phyloP scores from a whole-genome alignment of 2,329 filamentous ascomycete species.

The Microdochium trichocladiopsis region DNA sequence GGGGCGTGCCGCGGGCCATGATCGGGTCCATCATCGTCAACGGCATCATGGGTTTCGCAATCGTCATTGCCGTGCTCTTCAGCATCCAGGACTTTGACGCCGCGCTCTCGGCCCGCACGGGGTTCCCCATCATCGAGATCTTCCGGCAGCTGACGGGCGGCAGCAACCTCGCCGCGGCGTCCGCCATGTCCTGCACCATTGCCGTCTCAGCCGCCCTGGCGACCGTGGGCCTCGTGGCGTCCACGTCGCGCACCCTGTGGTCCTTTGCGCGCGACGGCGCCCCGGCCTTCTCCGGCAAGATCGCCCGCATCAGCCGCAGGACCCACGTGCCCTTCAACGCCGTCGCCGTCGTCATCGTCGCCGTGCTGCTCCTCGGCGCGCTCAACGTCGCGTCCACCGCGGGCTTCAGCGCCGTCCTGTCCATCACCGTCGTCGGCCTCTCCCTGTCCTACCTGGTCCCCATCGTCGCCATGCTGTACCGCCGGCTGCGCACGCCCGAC shows the following conservation, averaged over 20 bases:
- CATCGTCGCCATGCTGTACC: constrained; percentile 34
- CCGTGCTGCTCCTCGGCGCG: constrained; percentile 29
- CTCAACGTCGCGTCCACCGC: constrained; percentile 34
- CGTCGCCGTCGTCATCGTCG: constrained; percentile 21
- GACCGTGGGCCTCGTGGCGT: constrained; percentile 4
- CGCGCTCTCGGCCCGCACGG: constrained; percentile 10
- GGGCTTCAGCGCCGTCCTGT: constrained; percentile 34
- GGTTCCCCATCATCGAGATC: constrained; percentile 22
- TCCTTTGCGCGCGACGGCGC: constrained; percentile 36
- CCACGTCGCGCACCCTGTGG: constrained; percentile 17
- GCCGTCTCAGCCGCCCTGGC: not conserved
- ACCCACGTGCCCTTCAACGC: constrained; percentile 30
- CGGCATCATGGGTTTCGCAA: constrained; percentile 29
- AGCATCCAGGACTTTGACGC: not conserved
- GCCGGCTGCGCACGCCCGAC: constrained; percentile 25
- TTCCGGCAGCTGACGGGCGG: constrained; percentile 20
- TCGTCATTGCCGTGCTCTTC: constrained; percentile 34
- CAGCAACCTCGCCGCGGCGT: constrained; percentile 10
- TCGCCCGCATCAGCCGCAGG: constrained; percentile 25
- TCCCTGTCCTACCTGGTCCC: constrained; percentile 37
- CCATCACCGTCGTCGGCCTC: constrained; percentile 31
- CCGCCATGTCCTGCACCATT: not conserved
- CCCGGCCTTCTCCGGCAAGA: constrained; percentile 26
- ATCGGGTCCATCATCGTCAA: constrained; percentile 29
- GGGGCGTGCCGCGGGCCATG: constrained; percentile 11